These are phyloP conservation scores for Echinosophora koreensis DNA, from an alignment of 306 rosid genomes.

Conservation along the genomic window DNA sequence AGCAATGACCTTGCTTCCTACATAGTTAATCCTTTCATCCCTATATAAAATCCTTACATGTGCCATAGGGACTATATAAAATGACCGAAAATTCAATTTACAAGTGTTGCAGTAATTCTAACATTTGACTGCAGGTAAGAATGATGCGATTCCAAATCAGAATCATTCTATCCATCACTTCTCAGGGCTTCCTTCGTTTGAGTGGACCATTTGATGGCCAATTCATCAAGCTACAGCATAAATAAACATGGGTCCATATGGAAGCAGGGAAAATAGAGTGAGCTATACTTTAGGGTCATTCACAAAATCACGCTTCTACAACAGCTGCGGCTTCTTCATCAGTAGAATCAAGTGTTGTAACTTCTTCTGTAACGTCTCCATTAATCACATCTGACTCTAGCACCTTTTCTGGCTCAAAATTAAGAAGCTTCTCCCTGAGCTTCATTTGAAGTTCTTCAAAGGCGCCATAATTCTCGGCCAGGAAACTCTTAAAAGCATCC, in stretches of 20 bases:
- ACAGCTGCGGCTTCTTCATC: conserved; percentile 66
- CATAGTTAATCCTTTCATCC: conserved; percentile 35
- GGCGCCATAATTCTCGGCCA: conserved; percentile 56
- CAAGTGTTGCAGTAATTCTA: conserved; percentile 12
- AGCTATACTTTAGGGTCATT: conserved; percentile 30
- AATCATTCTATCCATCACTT: conserved; percentile 25
- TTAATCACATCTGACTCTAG: conserved; percentile 47
- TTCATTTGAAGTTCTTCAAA: conserved; percentile 65
- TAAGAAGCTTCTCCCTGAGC: conserved; percentile 72
- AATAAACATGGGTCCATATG: conserved; percentile 29
- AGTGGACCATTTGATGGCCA: conserved; percentile 35
- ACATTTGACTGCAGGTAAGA: conserved; percentile 36
- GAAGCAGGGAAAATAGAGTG: conserved; percentile 21
- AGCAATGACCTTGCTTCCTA: conserved; percentile 31
- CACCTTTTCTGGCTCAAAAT: conserved; percentile 45
- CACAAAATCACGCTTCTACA: conserved; percentile 59
- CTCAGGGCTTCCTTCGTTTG: conserved; percentile 15
- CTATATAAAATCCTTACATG: conserved; percentile 37
- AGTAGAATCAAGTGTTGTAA: conserved; percentile 63
- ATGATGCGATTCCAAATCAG: conserved; percentile 35
- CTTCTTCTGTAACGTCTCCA: conserved; percentile 57
- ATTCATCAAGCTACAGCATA: conserved; percentile 30
- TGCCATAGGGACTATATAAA: conserved; percentile 43
- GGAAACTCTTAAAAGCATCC: conserved; percentile 74
- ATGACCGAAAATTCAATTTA: conserved; percentile 49